These are phyloP conservation scores for Groenewaldozyma auringiensis DNA, from an alignment of 1,139 yeast genomes.

Conservation along the genomic window DNA sequence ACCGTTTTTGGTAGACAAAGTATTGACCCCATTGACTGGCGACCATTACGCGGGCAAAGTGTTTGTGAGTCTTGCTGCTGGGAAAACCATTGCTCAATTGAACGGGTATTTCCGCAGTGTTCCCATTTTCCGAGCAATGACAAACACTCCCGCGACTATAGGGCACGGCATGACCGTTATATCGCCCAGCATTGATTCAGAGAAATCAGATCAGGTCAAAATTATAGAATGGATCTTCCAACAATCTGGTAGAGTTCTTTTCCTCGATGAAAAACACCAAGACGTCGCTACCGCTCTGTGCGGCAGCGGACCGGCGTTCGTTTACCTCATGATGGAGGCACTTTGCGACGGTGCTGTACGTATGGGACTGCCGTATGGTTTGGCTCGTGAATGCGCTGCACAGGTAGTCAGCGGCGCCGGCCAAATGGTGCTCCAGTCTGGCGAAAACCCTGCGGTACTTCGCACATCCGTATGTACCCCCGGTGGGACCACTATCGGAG, in stretches of 20 bases:
- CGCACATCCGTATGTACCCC: conserved; percentile 93
- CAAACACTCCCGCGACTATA: conserved; percentile 87
- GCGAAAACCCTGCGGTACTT: conserved; percentile 85
- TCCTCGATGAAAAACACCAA: conserved; percentile 66
- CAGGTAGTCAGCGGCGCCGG: conserved; percentile 97
- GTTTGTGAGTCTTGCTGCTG: conserved; percentile 81
- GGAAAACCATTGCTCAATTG: conserved; percentile 75
- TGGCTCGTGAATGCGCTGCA: conserved; percentile 85
- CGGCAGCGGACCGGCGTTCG: conserved; percentile 97
- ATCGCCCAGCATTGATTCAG: conserved; percentile 26
- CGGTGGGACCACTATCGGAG: conserved; percentile 97
- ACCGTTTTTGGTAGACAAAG: conserved; percentile 66
- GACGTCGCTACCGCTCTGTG: conserved; percentile 94
- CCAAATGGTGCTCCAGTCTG: conserved; percentile 70
- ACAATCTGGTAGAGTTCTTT: conserved; percentile 46
- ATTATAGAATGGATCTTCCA: conserved; percentile 48
- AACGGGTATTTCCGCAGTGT: conserved; percentile 13
- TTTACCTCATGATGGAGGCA: conserved; percentile 81
- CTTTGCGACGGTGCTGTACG: conserved; percentile 90
- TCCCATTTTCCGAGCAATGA: conserved; percentile 83
- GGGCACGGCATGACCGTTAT: conserved; percentile 94
- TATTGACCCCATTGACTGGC: conserved; percentile 37
- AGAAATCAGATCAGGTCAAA: conserved; percentile 47
- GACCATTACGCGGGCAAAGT: conserved; percentile 49
- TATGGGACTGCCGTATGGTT: conserved; percentile 86